Percentiles rank a stretch among this genome's conserved stretches.
These are phyloP conservation scores for Fraxinus quadrangulata DNA, from an alignment of 257 asterid species.

Conservation along the genomic window DNA sequence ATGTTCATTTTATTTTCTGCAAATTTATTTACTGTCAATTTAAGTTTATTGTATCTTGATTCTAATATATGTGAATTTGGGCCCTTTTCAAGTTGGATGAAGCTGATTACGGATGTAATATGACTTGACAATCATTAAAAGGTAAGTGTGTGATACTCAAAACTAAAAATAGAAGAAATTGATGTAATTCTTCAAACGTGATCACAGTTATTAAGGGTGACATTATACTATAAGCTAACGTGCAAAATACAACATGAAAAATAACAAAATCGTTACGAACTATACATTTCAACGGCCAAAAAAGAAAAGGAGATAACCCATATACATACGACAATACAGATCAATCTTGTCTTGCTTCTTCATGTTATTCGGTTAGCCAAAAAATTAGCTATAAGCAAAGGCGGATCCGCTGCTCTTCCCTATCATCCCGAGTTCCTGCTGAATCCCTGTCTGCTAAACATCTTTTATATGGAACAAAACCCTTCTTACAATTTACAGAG, in stretches of 20 bases:
- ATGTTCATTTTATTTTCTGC: no score
- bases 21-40: no score
- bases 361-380: neutral
- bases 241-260: neutral
- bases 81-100: no score
- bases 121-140: no score
- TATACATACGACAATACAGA: neutral
- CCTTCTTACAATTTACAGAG: slow-evolving; percentile 43
- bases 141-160: no score
- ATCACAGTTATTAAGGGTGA: neutral
- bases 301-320: neutral
- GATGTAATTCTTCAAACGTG: no score
- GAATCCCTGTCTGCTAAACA: slow-evolving; percentile 53
- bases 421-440: slow-evolving; percentile 42
- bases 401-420: slow-evolving; percentile 63
- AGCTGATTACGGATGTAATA: no score
- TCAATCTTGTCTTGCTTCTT: neutral
- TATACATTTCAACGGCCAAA: neutral
- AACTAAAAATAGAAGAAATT: no score
- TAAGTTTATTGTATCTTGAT: no score
- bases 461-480: slow-evolving; percentile 85
- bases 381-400: slow-evolving; percentile 49
- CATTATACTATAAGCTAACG: neutral
- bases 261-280: neutral
- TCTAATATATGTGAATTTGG: no score